phyloP scores from a whole-genome alignment of 306 rosid species.

The Dryas octopetala region DNA sequence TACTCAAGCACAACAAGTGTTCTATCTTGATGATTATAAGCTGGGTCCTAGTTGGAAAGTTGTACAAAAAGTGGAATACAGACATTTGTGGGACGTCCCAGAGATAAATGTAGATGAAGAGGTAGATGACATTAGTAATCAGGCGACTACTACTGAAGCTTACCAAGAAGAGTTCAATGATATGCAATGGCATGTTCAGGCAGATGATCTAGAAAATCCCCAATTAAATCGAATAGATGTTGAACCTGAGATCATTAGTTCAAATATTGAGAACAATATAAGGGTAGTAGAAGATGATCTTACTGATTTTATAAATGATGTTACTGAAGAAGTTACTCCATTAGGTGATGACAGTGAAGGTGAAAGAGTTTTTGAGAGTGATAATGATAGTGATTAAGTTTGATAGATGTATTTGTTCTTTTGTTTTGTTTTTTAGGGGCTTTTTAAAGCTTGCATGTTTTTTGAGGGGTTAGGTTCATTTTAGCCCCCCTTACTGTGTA shows the following conservation, averaged over 20 bases:
- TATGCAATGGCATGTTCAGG: background rate
- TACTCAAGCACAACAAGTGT: slow-evolving; percentile 2
- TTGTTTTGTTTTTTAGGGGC: too few relatives aligned
- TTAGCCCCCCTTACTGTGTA: too few relatives aligned
- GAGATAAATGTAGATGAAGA: background rate
- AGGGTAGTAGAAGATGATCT: too few relatives aligned
- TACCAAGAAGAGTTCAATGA: background rate
- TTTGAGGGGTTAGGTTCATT: too few relatives aligned
- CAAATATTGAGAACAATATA: background rate
- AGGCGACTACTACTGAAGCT: background rate
- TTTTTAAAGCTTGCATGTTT: too few relatives aligned
- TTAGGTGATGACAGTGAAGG: too few relatives aligned
- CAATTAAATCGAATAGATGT: background rate
- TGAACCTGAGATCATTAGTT: background rate
- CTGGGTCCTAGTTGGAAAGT: background rate
- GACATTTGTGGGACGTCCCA: background rate
- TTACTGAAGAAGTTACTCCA: too few relatives aligned
- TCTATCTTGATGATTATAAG: background rate
- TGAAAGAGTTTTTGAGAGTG: too few relatives aligned
- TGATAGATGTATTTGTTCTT: too few relatives aligned
- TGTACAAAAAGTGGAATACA: background rate
- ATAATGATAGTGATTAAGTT: too few relatives aligned
- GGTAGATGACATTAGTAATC: background rate
- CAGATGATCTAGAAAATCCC: background rate
- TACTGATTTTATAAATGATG: too few relatives aligned